phyloP scores from a whole-genome alignment of 2,329 filamentous ascomycete genomes.

The Phialophora macrospora region DNA sequence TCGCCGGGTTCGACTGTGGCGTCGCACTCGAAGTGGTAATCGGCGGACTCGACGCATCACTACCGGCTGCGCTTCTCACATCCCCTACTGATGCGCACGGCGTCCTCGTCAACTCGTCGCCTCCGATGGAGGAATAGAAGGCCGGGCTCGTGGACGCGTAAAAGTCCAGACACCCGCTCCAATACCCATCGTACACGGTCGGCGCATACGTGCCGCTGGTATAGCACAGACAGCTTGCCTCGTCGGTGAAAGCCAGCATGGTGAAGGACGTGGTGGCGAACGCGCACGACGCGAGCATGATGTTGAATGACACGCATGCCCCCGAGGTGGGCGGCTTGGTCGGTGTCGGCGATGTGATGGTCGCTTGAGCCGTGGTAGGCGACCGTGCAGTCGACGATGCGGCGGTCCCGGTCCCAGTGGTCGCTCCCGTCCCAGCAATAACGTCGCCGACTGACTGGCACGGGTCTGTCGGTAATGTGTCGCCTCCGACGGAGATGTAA shows the following conservation, averaged over 20 bases:
- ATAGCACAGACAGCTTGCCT: slow-evolving; percentile 16
- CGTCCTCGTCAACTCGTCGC: neutral
- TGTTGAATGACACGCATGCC: slow-evolving; percentile 1
- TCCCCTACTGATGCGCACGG: slow-evolving; percentile 1
- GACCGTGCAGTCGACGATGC: neutral
- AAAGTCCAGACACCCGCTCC: neutral
- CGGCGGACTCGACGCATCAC: no score
- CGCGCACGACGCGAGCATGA: neutral
- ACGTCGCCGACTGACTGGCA: neutral
- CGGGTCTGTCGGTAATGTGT: neutral
- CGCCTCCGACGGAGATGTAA: neutral
- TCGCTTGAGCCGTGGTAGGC: neutral
- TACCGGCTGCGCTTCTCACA: neutral
- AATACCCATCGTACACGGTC: slow-evolving; percentile 10
- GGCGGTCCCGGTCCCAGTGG: no score
- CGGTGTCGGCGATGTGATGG: neutral
- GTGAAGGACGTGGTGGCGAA: slow-evolving; percentile 2
- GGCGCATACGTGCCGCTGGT: slow-evolving; percentile 6
- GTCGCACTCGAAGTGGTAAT: no score
- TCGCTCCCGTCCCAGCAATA: neutral
- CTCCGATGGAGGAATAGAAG: slow-evolving; percentile 8
- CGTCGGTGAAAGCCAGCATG: neutral
- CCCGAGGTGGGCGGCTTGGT: neutral
- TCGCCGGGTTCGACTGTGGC: no score
- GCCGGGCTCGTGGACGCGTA: neutral